Evolutionary conservation across 139 green algal genomes (phyloP), one percentile per base, ranked within the genome.

Genomic region (Monoraphidium neglectum): DNA sequence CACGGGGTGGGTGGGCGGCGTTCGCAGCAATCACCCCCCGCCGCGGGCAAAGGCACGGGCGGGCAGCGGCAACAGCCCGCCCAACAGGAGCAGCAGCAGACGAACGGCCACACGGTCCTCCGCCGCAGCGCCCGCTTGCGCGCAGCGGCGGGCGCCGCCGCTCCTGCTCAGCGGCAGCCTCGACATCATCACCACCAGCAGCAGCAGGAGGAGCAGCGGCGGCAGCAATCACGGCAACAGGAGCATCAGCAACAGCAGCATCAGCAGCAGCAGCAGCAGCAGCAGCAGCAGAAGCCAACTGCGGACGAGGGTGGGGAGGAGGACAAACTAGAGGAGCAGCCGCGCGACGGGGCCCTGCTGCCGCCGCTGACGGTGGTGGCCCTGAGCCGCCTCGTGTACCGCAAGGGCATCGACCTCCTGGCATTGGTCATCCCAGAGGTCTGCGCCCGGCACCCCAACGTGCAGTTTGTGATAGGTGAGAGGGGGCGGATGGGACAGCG

Each of bases 321-420:
- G n/a, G n/a, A n/a, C n/a, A n/a, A n/a, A 32, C 30, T 23, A 16
- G n/a, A 0, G 3, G 57, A 28, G 40, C 35, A 33, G 54, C 67
- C 12, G n/a, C 33, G 57, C 8, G 32, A 61, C 30, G 56, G 12
- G 56, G n/a, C 56, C 56, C 10, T 8, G n/a, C 43, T n/a, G n/a
- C 43, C 81, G 23, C 36, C 59, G 16, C 56, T 90, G 12, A 84
- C 77, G 10, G 74, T 98, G 4, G 89, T 98, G 28, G 84, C 93
- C 0, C 78, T 99, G 10, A 93, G 82, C 72, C 83, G 96, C 15
- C 80, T 99, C 77, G 92, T 97, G 74, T 98, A 99, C 79, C 86
- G 96, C 57, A 99, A 99, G 76, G 96, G 95, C 43, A 87, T 97
- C 12, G 96, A 99, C 87, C 88, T 99, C 49, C 84, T 99, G 56